These are phyloP conservation scores for Lichenothelia convexa DNA, from an alignment of 495 filamentous ascomycete species.

Conservation along the genomic window DNA sequence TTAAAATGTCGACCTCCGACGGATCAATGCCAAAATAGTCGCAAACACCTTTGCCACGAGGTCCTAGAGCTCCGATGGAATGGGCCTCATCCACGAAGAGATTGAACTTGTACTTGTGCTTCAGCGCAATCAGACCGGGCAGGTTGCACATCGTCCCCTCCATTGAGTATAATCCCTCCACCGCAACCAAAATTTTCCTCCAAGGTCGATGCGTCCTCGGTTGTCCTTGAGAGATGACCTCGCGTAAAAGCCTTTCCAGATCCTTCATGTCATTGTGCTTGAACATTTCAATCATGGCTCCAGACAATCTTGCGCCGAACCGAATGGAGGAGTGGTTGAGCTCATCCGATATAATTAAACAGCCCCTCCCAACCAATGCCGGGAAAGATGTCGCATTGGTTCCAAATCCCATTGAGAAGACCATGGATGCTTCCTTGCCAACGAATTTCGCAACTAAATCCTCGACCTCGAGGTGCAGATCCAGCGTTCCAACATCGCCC, in stretches of 20 bases:
- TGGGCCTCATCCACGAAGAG: slow-evolving; percentile 95
- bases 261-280: slow-evolving; percentile 92
- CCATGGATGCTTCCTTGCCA: slow-evolving; percentile 82
- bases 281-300: slow-evolving; percentile 86
- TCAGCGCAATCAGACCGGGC: slow-evolving; percentile 65
- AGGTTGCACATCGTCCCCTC: slow-evolving; percentile 97
- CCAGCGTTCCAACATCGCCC: slow-evolving; percentile 68
- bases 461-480: slow-evolving; percentile 77
- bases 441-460: slow-evolving; percentile 76
- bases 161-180: slow-evolving; percentile 97
- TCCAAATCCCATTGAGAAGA: slow-evolving; percentile 96
- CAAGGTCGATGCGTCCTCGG: slow-evolving; percentile 92
- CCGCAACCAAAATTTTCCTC: slow-evolving; percentile 95
- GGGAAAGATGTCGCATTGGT: slow-evolving; percentile 88
- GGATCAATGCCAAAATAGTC: slow-evolving; percentile 91
- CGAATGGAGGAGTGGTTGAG: slow-evolving; percentile 96
- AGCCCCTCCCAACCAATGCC: slow-evolving; percentile 76
- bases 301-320: slow-evolving; percentile 81
- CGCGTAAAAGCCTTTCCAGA: slow-evolving; percentile 66
- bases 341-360: slow-evolving; percentile 87
- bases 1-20: slow-evolving; percentile 78
- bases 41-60: slow-evolving; percentile 76
- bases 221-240: slow-evolving; percentile 87
- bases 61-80: slow-evolving; percentile 85
- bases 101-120: slow-evolving; percentile 89